Evolutionary conservation across 768 basidiomycete genomes (phyloP), one percentile per base, ranked within the genome.

Genomic region (Rhodotorula toruloides): DNA sequence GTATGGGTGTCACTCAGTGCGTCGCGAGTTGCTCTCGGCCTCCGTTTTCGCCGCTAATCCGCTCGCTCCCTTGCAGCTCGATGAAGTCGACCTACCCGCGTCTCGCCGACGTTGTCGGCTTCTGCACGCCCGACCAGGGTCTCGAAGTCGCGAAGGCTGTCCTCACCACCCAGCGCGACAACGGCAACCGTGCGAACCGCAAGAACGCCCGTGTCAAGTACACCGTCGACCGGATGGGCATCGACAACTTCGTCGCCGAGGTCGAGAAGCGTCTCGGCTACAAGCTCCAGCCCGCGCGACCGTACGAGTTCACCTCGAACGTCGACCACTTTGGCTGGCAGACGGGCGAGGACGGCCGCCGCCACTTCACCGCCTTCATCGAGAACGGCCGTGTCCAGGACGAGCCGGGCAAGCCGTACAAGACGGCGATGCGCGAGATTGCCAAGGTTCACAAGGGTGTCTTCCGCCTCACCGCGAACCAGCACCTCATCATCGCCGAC

Each of bases 61-160:
- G n/a, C 22, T 21, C 19, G 16, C n/a, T 36, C 19, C 10, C 46
- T 17, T n/a, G 19, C 54, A 71, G 70, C 74, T 91, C 91, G 40
- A 94, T 91, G 83, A 98, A 97, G 82, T 93, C 96, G 82, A 99
- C 96, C 0, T 98, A 98, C 77, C 96, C 96, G 52, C 87, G 96
- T 58, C 78, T 86, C 50, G 91, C 85, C 36, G 87, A 87, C 74
- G 79, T 96, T 53, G 84, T 99, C 67, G 96, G 96, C 56, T 99
- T 98, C 82, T 91, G 91, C 74, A 89, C 88, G 2, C 80, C 84
- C 10, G 90, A 92, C 58, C 87, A 98, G 76, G 92, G 89, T 58
- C 83, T 83, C 73, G 80, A 84, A 64, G 87, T 94, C 8, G 92
- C 92, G 14, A 93, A 99, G 81, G 87, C 88, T 76, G 84, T 99